Evolutionary conservation across 2,329 filamentous ascomycete genomes (phyloP).

Genomic region (Thelonectria olida): DNA sequence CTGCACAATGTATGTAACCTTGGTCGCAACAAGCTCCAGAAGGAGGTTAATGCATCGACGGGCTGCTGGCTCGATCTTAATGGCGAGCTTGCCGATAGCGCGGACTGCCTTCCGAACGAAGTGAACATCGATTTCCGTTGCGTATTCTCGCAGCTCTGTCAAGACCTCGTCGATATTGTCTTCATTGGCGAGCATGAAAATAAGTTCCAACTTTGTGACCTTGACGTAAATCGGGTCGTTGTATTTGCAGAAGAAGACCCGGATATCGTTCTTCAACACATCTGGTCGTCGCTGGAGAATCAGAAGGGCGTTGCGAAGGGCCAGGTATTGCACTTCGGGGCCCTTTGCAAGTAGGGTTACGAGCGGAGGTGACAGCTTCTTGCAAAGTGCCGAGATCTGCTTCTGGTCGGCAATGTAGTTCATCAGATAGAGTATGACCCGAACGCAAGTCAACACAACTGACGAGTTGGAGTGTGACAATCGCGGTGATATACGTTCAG

Average conservation of each 20-base stretch:
- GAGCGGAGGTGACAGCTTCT: slow-evolving; percentile 92
- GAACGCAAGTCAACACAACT: slow-evolving; percentile 94
- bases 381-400: slow-evolving; percentile 85
- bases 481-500: slow-evolving; percentile 93
- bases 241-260: slow-evolving; percentile 99
- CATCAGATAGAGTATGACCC: slow-evolving; percentile 96
- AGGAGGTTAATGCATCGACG: slow-evolving; percentile 91
- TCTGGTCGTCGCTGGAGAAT: slow-evolving; percentile 94
- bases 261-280: slow-evolving; percentile 93
- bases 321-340: slow-evolving; percentile 97
- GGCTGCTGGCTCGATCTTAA: slow-evolving; percentile 97
- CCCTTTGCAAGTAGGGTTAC: slow-evolving; percentile 96
- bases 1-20: slow-evolving; percentile 98
- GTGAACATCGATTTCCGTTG: slow-evolving; percentile 97
- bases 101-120: slow-evolving; percentile 98
- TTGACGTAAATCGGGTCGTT: slow-evolving; percentile 99
- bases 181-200: slow-evolving; percentile 97
- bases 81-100: slow-evolving; percentile 96
- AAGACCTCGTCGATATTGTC: slow-evolving; percentile 95
- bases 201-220: slow-evolving; percentile 97
- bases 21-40: slow-evolving; percentile 94
- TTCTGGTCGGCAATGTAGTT: slow-evolving; percentile 97
- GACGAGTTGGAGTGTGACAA: slow-evolving; percentile 97
- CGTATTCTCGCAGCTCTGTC: slow-evolving; percentile 94
- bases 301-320: slow-evolving; percentile 89